Conservation (phyloP, 306 rosid species). For the Pterocarpus santalinus region DNA sequence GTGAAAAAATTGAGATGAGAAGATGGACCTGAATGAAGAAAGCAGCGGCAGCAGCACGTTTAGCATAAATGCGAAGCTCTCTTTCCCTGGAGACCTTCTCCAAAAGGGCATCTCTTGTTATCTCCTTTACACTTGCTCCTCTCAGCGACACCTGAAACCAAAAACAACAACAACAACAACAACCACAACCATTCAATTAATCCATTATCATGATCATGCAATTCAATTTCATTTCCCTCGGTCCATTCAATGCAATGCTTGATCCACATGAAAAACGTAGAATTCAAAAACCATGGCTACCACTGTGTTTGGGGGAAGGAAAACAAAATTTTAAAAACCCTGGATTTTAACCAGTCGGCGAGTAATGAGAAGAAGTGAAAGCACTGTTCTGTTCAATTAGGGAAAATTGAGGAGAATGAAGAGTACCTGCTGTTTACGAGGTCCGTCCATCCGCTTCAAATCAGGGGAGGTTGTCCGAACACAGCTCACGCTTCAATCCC, state of each 20-base stretch:
- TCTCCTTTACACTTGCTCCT: conserved; percentile 97
- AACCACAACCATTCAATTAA: background rate
- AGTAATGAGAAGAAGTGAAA: too few species aligned
- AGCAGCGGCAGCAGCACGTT: conserved; percentile 83
- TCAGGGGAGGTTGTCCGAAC: background rate
- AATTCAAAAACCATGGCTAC: background rate
- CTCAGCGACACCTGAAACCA: conserved; percentile 77
- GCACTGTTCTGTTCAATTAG: background rate
- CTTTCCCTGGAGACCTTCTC: conserved; percentile 87
- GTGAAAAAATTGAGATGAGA: background rate
- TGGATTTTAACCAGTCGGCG: too few species aligned
- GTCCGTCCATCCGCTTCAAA: conserved; percentile 62
- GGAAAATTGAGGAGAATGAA: background rate
- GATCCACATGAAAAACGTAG: background rate
- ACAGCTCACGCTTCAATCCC: conserved; percentile 23
- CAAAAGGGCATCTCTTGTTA: conserved; percentile 90
- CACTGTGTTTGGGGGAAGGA: background rate
- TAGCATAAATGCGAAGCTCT: conserved; percentile 86
- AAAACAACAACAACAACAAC: conserved; percentile 14
- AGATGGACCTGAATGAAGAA: conserved; percentile 84
- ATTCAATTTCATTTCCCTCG: background rate
- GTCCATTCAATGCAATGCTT: background rate
- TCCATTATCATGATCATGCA: background rate
- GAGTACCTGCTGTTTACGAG: conserved; percentile 75
- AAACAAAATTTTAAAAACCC: too few species aligned